Evolutionary conservation across 2,329 filamentous ascomycete genomes (phyloP), one percentile per base, ranked within the genome.

Genomic region (Talaromyces marneffei): DNA sequence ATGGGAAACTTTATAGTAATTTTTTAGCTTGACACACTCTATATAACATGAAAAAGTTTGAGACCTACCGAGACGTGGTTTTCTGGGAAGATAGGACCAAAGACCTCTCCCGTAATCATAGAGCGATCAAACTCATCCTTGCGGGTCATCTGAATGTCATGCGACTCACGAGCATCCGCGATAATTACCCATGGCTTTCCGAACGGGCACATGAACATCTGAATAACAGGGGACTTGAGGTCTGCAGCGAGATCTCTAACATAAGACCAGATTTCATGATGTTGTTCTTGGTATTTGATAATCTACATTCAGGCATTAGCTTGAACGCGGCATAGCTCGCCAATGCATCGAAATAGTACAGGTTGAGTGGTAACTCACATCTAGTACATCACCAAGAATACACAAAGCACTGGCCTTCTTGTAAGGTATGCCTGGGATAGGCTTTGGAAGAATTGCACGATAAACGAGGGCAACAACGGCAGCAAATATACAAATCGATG

Each of bases 181-280:
- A 83, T 63, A 3, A 83, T 60, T 0, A 83, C 70, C 66, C 72
- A 75, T 2, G 80, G 82, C 29, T 70, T 70, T 1, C 66, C 64
- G 16, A 80, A 72, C 0, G 81, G 80, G 6, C 70, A 69, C 57
- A 81, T 67, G 66, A 83, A 83, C 5, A 79, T 68, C 65, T 84
- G 82, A 5, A 77, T 67, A 61, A 83, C 72, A 0, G 79, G 78
- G 10, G 74, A 74, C 5, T 75, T 64, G 20, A 44, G 40, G 2
- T 44, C 40, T 44, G 40, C 40, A 14, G 40, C 52, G 76, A 71
- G 9, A 69, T 69, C 20, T 23, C 40, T 23, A 5, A 44, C 18
- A 44, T 44, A 44, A 12, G 20, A 44, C 40, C 40, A 44, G 23
- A 44, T 44, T 23, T 44, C 40, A 44, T 44, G 20, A 44, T 44